Evolutionary conservation across 306 rosid species (phyloP).

Genomic region (Quercus wislizeni): DNA sequence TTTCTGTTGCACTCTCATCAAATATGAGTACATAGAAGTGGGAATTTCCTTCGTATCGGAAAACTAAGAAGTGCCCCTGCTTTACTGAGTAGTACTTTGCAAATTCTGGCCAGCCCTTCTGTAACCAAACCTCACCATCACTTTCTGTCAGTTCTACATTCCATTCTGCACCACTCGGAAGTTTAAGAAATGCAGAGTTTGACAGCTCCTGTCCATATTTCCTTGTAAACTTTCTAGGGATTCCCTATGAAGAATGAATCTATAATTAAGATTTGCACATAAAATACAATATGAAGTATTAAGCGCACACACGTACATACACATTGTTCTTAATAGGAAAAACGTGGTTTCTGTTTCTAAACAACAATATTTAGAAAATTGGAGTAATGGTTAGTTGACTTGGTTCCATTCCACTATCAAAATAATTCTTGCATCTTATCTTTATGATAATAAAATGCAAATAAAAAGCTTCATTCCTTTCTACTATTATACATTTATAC

Average conservation of each 20-base stretch:
- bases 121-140: constrained; percentile 10
- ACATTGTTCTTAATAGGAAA: no score
- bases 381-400: no score
- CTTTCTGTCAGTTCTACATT: neutral
- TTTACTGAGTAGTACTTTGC: neutral
- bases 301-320: neutral
- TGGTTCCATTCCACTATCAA: no score
- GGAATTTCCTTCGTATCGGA: constrained; percentile 23
- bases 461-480: no score
- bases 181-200: neutral
- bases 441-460: no score
- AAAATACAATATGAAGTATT: neutral
- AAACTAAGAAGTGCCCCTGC: neutral
- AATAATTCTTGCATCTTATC: no score
- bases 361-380: no score
- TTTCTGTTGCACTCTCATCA: no score
- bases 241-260: neutral
- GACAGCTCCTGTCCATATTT: constrained; percentile 1
- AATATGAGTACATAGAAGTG: neutral
- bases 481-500: no score
- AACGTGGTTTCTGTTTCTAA: no score
- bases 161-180: constrained; percentile 17
- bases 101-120: constrained; percentile 23
- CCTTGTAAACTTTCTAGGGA: neutral
- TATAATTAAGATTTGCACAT: neutral